phyloP scores from a whole-genome alignment of 1,284 basidiomycete genomes.

The Coriolopsis trogii region DNA sequence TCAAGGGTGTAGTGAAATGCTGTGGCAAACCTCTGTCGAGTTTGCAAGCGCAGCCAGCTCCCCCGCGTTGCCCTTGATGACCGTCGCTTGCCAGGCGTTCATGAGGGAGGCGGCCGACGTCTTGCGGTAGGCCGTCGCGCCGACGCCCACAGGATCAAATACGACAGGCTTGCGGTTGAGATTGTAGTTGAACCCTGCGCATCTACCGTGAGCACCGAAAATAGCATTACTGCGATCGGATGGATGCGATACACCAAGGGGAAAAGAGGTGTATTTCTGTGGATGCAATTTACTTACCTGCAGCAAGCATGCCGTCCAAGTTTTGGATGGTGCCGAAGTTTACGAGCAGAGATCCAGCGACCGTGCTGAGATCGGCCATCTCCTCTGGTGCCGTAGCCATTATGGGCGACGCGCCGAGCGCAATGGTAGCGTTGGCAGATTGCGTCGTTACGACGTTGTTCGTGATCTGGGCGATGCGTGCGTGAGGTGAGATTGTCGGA shows the following conservation, averaged over 20 bases:
- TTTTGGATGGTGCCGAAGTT: slow-evolving; percentile 91
- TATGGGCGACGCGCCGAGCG: slow-evolving; percentile 89
- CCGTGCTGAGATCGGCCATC: slow-evolving; percentile 77
- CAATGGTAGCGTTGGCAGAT: slow-evolving; percentile 90
- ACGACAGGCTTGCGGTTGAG: slow-evolving; percentile 78
- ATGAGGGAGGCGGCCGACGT: slow-evolving; percentile 71
- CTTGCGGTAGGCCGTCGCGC: slow-evolving; percentile 79
- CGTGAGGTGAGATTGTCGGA: neutral
- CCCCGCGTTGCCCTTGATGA: slow-evolving; percentile 95
- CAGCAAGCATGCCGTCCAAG: slow-evolving; percentile 81
- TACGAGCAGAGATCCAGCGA: slow-evolving; percentile 76
- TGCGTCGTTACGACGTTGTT: slow-evolving; percentile 91
- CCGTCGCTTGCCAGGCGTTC: slow-evolving; percentile 84
- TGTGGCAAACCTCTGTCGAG: slow-evolving; percentile 62
- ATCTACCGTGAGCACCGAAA: neutral
- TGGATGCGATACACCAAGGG: no score
- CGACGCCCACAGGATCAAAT: slow-evolving; percentile 94
- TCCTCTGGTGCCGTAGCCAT: slow-evolving; percentile 89
- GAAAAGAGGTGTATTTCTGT: no score
- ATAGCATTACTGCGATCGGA: no score
- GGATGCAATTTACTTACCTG: slow-evolving; percentile 64
- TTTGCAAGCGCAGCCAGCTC: slow-evolving; percentile 84
- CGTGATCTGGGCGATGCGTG: slow-evolving; percentile 64
- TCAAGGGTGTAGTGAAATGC: neutral
- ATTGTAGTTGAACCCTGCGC: slow-evolving; percentile 65